A percentile compares a stretch with the other conserved stretches of the same genome.
These are phyloP conservation scores for Irpex sp. DNA, from an alignment of 1,284 basidiomycete genomes.

Conservation along the genomic window DNA sequence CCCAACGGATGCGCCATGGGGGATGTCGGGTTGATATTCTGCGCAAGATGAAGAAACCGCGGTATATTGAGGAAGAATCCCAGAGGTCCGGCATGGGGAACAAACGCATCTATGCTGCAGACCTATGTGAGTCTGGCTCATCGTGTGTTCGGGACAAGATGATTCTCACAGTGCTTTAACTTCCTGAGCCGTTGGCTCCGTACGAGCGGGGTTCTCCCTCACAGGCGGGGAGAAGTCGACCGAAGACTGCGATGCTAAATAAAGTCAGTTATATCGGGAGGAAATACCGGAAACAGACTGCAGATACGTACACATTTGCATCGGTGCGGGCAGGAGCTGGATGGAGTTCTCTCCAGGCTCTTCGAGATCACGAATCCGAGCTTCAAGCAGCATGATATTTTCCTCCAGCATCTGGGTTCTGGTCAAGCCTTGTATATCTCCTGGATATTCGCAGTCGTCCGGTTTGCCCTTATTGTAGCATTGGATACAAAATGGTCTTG, in stretches of 20 bases:
- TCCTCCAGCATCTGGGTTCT: conserved; percentile 25
- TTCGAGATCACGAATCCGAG: conserved; percentile 24
- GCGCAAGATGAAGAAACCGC: conserved; percentile 24
- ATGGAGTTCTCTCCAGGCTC: conserved; percentile 15
- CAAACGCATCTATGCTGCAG: conserved; percentile 20
- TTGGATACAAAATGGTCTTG: conserved; percentile 23
- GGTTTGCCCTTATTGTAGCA: conserved; percentile 20
- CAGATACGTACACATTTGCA: too few relatives aligned
- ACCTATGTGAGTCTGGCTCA: too few relatives aligned
- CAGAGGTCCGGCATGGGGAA: conserved; percentile 18
- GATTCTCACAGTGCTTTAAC: conserved; percentile 4
- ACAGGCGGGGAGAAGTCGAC: background rate
- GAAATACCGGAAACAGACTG: too few relatives aligned
- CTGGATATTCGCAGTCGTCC: conserved; percentile 26
- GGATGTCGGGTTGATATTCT: background rate
- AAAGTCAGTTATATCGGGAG: too few relatives aligned
- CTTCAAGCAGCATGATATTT: conserved; percentile 24
- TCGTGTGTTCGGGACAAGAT: background rate
- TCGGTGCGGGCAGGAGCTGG: too few relatives aligned
- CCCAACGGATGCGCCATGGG: background rate
- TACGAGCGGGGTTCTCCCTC: background rate
- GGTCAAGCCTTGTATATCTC: conserved; percentile 20
- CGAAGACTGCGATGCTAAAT: too few relatives aligned
- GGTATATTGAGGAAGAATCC: conserved; percentile 38
- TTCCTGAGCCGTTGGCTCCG: background rate